Percentiles rank a stretch among this genome's conserved stretches.
phyloP scores from a whole-genome alignment of 2,329 filamentous ascomycete species.

The Calonectria ilicicola region DNA sequence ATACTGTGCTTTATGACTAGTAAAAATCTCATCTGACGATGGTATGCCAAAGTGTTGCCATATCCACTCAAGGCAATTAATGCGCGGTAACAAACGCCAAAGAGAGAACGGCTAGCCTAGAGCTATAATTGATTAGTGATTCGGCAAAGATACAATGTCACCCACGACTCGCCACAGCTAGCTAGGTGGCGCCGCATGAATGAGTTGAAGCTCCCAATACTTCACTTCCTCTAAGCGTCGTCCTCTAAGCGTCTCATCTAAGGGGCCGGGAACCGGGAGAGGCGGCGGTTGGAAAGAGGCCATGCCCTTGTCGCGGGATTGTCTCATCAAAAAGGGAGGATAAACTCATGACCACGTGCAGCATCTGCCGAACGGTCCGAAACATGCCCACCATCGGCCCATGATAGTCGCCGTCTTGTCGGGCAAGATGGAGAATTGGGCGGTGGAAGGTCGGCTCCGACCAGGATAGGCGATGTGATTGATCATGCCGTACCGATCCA shows the following conservation, averaged over 20 bases:
- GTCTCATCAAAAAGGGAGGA: constrained; percentile 15
- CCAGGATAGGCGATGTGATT: neutral
- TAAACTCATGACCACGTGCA: constrained; percentile 18
- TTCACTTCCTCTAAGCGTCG: too few species aligned
- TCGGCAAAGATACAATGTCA: neutral
- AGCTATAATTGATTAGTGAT: neutral
- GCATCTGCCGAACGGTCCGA: constrained; percentile 13
- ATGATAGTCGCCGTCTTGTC: constrained; percentile 2
- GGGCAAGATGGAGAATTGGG: constrained; percentile 18
- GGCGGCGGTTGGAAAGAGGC: neutral
- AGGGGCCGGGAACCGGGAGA: constrained; percentile 5
- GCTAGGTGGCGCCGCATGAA: constrained; percentile 5
- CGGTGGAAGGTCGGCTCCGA: constrained; percentile 19
- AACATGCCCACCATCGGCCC: constrained; percentile 20
- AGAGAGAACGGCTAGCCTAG: neutral
- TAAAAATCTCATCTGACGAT: neutral
- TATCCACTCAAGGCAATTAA: neutral
- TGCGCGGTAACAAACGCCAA: neutral
- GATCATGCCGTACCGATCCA: constrained; percentile 14
- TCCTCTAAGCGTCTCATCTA: constrained; percentile 7
- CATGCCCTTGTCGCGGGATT: constrained; percentile 4
- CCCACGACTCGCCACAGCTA: neutral
- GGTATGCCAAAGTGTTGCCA: neutral
- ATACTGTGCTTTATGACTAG: neutral
- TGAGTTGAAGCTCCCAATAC: neutral